A percentile compares a stretch with the other conserved stretches of the same genome.
phyloP scores from a whole-genome alignment of 208 protist genomes.

The Trypanosoma theileri region DNA sequence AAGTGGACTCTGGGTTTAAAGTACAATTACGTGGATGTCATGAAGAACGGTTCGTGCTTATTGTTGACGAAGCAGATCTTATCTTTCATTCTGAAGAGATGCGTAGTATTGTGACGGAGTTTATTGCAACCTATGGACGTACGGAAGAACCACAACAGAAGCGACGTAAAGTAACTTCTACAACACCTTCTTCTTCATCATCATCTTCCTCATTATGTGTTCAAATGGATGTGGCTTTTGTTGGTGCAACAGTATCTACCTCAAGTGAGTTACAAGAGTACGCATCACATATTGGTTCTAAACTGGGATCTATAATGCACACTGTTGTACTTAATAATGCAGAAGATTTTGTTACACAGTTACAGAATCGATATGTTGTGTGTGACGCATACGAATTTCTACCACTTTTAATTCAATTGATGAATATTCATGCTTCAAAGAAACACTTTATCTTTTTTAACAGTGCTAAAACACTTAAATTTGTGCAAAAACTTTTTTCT shows the following conservation, averaged over 20 bases:
- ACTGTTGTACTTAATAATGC: conserved; percentile 45
- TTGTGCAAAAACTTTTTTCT: conserved; percentile 71
- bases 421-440: conserved; percentile 85
- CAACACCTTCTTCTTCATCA: conserved; percentile 2
- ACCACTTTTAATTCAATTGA: conserved; percentile 72
- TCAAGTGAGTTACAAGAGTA: conserved; percentile 50
- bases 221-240: conserved; percentile 74
- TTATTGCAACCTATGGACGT: conserved; percentile 29
- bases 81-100: conserved; percentile 74
- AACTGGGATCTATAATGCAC: conserved; percentile 35
- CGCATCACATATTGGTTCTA: conserved; percentile 26
- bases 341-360: conserved; percentile 64
- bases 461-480: conserved; percentile 58
- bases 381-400: conserved; percentile 73
- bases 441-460: conserved; percentile 95
- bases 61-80: conserved; percentile 89
- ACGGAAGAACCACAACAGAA: not conserved
- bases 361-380: conserved; percentile 75
- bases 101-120: conserved; percentile 43
- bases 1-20: not conserved
- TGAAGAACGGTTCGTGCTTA: conserved; percentile 58
- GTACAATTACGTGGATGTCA: conserved; percentile 22
- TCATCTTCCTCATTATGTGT: conserved; percentile 1
- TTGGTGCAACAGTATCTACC: conserved; percentile 82
- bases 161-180: conserved; percentile 15